Evolutionary conservation across 495 filamentous ascomycete genomes (phyloP).

Genomic region (Viridothelium virens): DNA sequence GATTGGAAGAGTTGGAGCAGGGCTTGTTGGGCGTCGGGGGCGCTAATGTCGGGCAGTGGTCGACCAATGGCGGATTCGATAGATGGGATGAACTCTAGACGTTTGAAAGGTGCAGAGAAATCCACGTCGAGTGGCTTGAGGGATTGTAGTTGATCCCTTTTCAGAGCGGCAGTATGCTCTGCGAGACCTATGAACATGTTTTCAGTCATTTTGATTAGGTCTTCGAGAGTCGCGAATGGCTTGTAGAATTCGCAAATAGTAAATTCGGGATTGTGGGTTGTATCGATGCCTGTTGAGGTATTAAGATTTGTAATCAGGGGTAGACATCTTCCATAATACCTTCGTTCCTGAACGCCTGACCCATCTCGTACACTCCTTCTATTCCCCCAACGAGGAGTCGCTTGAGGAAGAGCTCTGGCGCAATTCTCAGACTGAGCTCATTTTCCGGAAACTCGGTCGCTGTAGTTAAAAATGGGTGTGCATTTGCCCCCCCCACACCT

Average conservation of each 20-base stretch:
- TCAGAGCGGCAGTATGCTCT: slow-evolving; percentile 24
- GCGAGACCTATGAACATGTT: slow-evolving; percentile 42
- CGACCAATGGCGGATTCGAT: slow-evolving; percentile 52
- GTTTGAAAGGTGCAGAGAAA: slow-evolving; percentile 55
- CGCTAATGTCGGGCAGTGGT: slow-evolving; percentile 59
- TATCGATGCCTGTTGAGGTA: slow-evolving; percentile 54
- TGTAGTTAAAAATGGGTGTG: slow-evolving; percentile 72
- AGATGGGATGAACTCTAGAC: slow-evolving; percentile 73
- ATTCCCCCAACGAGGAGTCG: slow-evolving; percentile 86
- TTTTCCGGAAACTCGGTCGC: slow-evolving; percentile 63
- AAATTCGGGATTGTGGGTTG: slow-evolving; percentile 94
- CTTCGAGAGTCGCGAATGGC: slow-evolving; percentile 68
- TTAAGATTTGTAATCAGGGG: not conserved
- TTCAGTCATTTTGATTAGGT: slow-evolving; percentile 70
- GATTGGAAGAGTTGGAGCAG: slow-evolving; percentile 51
- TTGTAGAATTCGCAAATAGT: slow-evolving; percentile 95
- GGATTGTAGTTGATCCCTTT: slow-evolving; percentile 37
- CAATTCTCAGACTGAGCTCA: slow-evolving; percentile 68
- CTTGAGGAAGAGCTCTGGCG: slow-evolving; percentile 94
- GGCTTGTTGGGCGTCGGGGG: slow-evolving; percentile 46
- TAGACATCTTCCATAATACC: slow-evolving; percentile 38
- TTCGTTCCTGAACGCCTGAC: slow-evolving; percentile 90
- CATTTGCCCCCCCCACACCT: slow-evolving; percentile 70
- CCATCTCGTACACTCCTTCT: slow-evolving; percentile 84
- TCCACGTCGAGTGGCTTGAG: slow-evolving; percentile 46